Conservation (phyloP, 345 rosid species). For the Brassica rapa region DNA sequence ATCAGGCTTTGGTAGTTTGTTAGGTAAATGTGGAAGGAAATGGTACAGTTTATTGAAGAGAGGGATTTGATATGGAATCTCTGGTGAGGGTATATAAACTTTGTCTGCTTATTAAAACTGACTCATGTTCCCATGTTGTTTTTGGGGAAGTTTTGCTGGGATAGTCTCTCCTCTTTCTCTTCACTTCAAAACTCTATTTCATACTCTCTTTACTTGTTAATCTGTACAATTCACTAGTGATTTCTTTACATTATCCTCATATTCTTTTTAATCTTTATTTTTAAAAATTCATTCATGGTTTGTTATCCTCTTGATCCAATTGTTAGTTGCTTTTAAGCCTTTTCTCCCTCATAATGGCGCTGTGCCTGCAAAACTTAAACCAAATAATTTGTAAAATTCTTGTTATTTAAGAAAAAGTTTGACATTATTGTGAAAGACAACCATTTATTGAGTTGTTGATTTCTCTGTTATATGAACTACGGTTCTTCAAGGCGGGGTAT, state of each 20-base stretch:
- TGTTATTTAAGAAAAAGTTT: too few species aligned
- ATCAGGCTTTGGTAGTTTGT: neutral
- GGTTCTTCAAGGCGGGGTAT: too few species aligned
- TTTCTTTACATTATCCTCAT: neutral
- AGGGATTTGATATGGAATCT: neutral
- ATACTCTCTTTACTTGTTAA: neutral
- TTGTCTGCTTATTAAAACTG: neutral
- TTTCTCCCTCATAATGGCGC: neutral
- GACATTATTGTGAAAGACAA: too few species aligned
- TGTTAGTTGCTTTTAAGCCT: neutral
- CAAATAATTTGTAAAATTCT: too few species aligned
- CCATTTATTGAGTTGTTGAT: too few species aligned
- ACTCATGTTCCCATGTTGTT: neutral
- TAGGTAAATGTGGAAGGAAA: neutral
- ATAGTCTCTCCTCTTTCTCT: neutral
- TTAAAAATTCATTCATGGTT: neutral
- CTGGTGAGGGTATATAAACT: neutral
- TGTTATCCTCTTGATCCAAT: neutral
- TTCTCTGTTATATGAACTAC: too few species aligned
- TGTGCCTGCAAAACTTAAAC: too few species aligned
- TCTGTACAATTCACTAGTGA: neutral
- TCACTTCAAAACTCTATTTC: neutral
- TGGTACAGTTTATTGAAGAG: neutral
- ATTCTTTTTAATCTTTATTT: neutral
- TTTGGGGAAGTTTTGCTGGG: neutral